A percentile compares a stretch with the other conserved stretches of the same genome.
Conservation (phyloP, 306 rosid genomes). For the Pyrus betulifolia region DNA sequence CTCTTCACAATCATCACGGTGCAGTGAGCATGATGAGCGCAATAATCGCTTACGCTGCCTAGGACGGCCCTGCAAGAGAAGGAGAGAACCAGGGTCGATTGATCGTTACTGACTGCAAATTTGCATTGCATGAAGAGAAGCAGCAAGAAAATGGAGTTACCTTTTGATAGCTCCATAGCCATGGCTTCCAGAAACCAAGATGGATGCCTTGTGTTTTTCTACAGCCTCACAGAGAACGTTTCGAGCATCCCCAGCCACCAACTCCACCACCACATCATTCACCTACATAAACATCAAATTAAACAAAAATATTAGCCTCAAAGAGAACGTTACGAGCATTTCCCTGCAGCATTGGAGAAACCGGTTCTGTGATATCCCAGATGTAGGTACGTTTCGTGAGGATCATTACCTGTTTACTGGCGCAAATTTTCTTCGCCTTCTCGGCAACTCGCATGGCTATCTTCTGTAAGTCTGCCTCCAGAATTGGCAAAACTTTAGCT, state of each 20-base stretch:
- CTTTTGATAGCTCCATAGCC: constrained; percentile 62
- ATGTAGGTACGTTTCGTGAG: neutral
- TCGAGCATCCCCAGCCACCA: constrained; percentile 36
- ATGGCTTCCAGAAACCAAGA: constrained; percentile 38
- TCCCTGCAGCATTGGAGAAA: too few species aligned
- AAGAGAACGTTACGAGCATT: too few species aligned
- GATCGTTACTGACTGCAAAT: neutral
- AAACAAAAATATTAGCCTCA: neutral
- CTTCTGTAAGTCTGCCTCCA: constrained; percentile 31
- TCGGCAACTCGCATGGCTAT: constrained; percentile 24
- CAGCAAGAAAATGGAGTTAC: constrained; percentile 9
- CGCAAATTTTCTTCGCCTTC: constrained; percentile 39
- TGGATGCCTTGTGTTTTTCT: constrained; percentile 28
- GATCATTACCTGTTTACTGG: constrained; percentile 32
- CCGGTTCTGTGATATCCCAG: too few species aligned
- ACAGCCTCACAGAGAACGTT: constrained; percentile 30
- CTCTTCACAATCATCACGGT: constrained; percentile 70
- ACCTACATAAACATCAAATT: constrained; percentile 10
- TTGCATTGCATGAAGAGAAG: neutral
- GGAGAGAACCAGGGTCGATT: neutral
- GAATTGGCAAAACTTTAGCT: constrained; percentile 14
- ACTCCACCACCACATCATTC: constrained; percentile 15
- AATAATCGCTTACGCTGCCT: constrained; percentile 81
- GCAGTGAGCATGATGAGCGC: constrained; percentile 75
- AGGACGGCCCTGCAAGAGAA: constrained; percentile 53